Percentiles rank a stretch among this genome's conserved stretches.
phyloP scores from a whole-genome alignment of 495 filamentous ascomycete genomes.

The Penicillium verhagenii region DNA sequence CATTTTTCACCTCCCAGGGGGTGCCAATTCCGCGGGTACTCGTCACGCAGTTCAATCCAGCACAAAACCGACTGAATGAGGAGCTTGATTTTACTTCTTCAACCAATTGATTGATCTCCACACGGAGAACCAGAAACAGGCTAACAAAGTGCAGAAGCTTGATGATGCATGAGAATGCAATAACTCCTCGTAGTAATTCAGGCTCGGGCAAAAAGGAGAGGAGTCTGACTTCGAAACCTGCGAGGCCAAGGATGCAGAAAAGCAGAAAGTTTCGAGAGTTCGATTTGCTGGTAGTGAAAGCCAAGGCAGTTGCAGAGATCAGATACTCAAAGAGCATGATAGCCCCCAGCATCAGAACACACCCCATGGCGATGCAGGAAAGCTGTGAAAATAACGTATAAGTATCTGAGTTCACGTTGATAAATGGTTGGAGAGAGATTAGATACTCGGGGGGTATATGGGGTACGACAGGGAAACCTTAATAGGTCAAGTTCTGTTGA shows the following conservation, averaged over 20 bases:
- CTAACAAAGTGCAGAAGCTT: not conserved
- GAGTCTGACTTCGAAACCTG: not conserved
- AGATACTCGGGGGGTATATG: too few relatives aligned
- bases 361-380: not conserved
- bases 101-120: not conserved
- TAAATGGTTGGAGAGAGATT: too few relatives aligned
- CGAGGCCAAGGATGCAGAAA: not conserved
- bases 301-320: not conserved
- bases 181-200: not conserved
- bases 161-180: slow-evolving; percentile 2
- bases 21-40: slow-evolving; percentile 1
- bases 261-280: not conserved
- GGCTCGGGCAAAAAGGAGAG: not conserved
- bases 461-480: too few relatives aligned
- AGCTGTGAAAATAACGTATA: not conserved
- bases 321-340: not conserved
- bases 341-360: not conserved
- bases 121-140: not conserved
- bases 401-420: too few relatives aligned
- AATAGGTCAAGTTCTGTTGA: too few relatives aligned
- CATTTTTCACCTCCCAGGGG: slow-evolving; percentile 1
- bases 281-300: not conserved
- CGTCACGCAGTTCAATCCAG: not conserved
- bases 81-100: not conserved
- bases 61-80: not conserved